Conservation (phyloP, 768 basidiomycete genomes). For the Tricholoma sp. region DNA sequence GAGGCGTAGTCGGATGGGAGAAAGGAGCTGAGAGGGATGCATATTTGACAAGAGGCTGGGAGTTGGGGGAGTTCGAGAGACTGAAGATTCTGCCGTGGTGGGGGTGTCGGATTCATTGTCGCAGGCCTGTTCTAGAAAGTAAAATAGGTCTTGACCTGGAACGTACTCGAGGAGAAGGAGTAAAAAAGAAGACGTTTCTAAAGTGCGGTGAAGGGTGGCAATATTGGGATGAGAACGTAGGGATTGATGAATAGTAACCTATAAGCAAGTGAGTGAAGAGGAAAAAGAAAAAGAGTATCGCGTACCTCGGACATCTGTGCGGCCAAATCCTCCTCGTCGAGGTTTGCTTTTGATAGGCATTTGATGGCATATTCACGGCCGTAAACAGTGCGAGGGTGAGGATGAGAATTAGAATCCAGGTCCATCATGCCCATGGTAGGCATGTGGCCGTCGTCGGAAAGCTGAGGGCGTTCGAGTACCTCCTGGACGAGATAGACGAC, state of each 20-base stretch:
- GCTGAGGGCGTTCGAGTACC: slow-evolving; percentile 45
- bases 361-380: slow-evolving; percentile 93
- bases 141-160: slow-evolving; percentile 95
- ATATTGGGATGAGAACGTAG: slow-evolving; percentile 88
- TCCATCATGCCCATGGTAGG: slow-evolving; percentile 54
- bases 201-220: slow-evolving; percentile 88
- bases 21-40: slow-evolving; percentile 76
- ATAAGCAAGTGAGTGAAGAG: slow-evolving; percentile 7
- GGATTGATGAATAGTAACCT: slow-evolving; percentile 95
- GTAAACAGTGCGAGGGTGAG: slow-evolving; percentile 42
- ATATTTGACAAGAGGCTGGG: slow-evolving; percentile 86
- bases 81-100: slow-evolving; percentile 33
- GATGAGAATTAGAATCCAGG: slow-evolving; percentile 33
- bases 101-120: slow-evolving; percentile 64
- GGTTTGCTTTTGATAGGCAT: slow-evolving; percentile 90
- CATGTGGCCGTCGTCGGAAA: slow-evolving; percentile 53
- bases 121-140: slow-evolving; percentile 94
- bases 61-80: slow-evolving; percentile 80
- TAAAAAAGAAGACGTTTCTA: slow-evolving; percentile 88
- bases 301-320: slow-evolving; percentile 89
- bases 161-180: slow-evolving; percentile 94
- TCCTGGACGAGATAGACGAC: slow-evolving; percentile 91
- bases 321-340: slow-evolving; percentile 80
- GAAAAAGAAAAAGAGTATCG: slow-evolving; percentile 5
- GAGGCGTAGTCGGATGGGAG: slow-evolving; percentile 81